A percentile compares a stretch with the other conserved stretches of the same genome.
phyloP scores from a whole-genome alignment of 306 rosid genomes.

The Prunus armeniaca region DNA sequence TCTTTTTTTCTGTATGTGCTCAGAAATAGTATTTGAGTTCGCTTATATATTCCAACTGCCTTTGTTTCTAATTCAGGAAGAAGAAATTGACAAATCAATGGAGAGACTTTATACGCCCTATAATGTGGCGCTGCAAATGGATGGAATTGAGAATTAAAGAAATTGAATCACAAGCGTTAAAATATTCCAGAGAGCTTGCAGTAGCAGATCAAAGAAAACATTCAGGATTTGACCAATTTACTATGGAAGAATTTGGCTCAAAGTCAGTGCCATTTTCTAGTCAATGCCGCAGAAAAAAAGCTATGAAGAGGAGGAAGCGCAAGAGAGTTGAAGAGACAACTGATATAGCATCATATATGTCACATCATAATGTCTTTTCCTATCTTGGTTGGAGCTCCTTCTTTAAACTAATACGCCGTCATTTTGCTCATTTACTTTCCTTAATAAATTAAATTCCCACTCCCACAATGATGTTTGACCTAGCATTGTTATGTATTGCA shows the following conservation, averaged over 20 bases:
- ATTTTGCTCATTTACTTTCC: slow-evolving; percentile 25
- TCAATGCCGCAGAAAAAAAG: slow-evolving; percentile 32
- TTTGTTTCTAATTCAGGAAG: slow-evolving; percentile 52
- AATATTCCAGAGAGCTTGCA: slow-evolving; percentile 59
- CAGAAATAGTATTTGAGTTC: slow-evolving; percentile 10
- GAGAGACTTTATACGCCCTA: slow-evolving; percentile 74
- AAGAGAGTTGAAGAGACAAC: slow-evolving; percentile 69
- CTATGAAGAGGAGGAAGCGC: slow-evolving; percentile 67
- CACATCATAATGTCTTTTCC: slow-evolving; percentile 70
- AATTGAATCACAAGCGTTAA: slow-evolving; percentile 54
- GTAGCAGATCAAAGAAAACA: slow-evolving; percentile 47
- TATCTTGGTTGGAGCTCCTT: slow-evolving; percentile 58
- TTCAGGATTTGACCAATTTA: slow-evolving; percentile 31
- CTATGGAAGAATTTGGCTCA: slow-evolving; percentile 49
- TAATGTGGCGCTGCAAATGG: slow-evolving; percentile 95
- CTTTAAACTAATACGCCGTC: not conserved
- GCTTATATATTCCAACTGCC: slow-evolving; percentile 17
- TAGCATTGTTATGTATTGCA: slow-evolving; percentile 34
- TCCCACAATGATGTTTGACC: slow-evolving; percentile 1
- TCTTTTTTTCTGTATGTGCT: slow-evolving; percentile 5
- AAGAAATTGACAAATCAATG: slow-evolving; percentile 82
- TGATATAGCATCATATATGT: slow-evolving; percentile 65
- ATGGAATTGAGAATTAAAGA: slow-evolving; percentile 72
- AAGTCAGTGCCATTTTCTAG: slow-evolving; percentile 65
- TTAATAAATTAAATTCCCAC: slow-evolving; percentile 6